These are phyloP conservation scores for Lactarius hatsudake DNA, from an alignment of 768 basidiomycete genomes.

Conservation along the genomic window DNA sequence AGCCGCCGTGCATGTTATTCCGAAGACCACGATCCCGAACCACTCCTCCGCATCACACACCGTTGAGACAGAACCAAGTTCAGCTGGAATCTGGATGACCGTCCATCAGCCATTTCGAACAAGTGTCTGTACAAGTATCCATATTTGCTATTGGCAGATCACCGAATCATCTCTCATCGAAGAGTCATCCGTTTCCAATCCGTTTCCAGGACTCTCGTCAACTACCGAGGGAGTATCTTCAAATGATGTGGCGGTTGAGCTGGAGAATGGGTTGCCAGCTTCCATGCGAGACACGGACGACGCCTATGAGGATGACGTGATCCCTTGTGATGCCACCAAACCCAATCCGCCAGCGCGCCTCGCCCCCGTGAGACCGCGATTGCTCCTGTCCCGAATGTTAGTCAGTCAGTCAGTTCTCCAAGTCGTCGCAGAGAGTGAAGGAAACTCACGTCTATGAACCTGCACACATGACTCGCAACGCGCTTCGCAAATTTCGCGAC, in stretches of 20 bases:
- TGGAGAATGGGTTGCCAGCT: slow-evolving; percentile 25
- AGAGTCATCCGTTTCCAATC: too few species aligned
- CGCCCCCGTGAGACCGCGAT: background rate
- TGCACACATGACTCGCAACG: slow-evolving; percentile 1
- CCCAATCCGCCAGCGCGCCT: slow-evolving; percentile 5
- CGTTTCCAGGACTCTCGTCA: too few species aligned
- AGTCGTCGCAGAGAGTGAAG: background rate
- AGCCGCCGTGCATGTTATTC: background rate
- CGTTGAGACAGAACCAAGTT: background rate
- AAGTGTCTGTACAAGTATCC: background rate
- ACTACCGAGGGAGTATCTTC: too few species aligned
- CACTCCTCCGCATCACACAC: background rate
- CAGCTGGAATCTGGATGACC: background rate
- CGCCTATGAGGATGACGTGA: slow-evolving; percentile 6
- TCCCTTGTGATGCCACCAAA: background rate
- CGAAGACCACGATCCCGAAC: background rate
- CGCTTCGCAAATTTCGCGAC: slow-evolving; percentile 12
- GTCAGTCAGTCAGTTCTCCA: background rate
- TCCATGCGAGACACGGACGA: slow-evolving; percentile 16
- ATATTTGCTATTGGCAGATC: background rate
- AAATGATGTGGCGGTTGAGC: slow-evolving; percentile 5
- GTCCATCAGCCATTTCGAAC: background rate
- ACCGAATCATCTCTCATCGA: background rate
- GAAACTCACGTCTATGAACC: slow-evolving; percentile 5
- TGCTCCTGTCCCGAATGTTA: background rate